Evolutionary conservation across 345 rosid species (phyloP).

Genomic region (Eucalyptus melliodora): DNA sequence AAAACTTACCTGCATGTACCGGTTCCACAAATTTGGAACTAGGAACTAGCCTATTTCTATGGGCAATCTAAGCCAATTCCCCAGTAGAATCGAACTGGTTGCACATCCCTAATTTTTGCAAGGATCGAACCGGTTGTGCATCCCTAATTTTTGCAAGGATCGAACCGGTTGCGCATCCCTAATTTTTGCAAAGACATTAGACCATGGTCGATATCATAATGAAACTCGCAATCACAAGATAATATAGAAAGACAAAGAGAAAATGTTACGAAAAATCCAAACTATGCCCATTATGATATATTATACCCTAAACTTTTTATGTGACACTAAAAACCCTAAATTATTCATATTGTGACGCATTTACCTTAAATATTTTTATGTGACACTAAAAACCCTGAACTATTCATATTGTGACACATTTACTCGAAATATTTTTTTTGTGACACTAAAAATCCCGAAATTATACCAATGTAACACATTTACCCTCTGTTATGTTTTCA

Average conservation of each 20-base stretch:
- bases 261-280: no score
- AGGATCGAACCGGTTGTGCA: no score
- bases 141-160: no score
- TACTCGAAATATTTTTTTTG: accelerated
- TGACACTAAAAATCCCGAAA: accelerated
- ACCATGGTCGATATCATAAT: not conserved
- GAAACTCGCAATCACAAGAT: not conserved
- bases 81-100: no score
- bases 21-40: not conserved
- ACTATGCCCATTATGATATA: no score
- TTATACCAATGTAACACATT: accelerated
- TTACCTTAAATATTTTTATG: accelerated
- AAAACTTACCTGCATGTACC: accelerated
- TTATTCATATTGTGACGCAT: accelerated
- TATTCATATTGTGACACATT: no score
- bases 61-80: accelerated
- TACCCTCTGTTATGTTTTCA: accelerated
- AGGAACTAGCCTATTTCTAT: not conserved
- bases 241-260: not conserved
- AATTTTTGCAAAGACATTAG: not conserved
- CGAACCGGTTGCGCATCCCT: no score
- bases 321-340: not conserved
- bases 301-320: no score
- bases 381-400: accelerated
- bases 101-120: no score